Percentiles rank a stretch among this genome's conserved stretches.
Conservation (phyloP, 306 rosid species). For the Prinsepia uniflora region DNA sequence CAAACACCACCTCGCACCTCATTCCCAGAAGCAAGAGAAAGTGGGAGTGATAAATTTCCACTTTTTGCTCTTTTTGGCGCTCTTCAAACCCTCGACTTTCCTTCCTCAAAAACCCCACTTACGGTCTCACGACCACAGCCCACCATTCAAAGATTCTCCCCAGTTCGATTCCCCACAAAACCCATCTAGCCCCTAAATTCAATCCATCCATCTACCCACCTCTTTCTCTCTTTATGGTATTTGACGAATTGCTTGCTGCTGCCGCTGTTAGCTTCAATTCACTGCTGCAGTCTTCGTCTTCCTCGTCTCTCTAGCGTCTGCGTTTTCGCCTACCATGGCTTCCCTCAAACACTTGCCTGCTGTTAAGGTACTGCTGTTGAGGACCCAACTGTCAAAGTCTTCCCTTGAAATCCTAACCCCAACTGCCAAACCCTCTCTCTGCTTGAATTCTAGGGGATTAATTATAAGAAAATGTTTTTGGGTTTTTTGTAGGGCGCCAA, state of each 20-base stretch:
- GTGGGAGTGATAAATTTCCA: background rate
- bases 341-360: conserved; percentile 37
- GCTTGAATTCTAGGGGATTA: conserved; percentile 11
- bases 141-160: conserved; percentile 18
- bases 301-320: conserved; percentile 1
- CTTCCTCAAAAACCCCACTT: background rate
- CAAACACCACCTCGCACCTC: background rate
- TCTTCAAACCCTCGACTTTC: background rate
- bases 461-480: background rate
- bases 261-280: background rate
- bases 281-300: background rate
- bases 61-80: conserved; percentile 2
- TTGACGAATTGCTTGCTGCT: background rate
- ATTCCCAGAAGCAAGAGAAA: background rate
- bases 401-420: conserved; percentile 25
- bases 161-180: conserved; percentile 33
- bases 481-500: conserved; percentile 56
- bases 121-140: background rate
- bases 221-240: conserved; percentile 11
- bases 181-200: background rate
- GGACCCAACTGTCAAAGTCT: background rate
- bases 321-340: conserved; percentile 54
- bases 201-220: background rate
- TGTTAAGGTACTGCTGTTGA: conserved; percentile 44
- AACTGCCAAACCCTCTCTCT: background rate